phyloP scores from a whole-genome alignment of 257 asterid species.

The Pogostemon cablin region DNA sequence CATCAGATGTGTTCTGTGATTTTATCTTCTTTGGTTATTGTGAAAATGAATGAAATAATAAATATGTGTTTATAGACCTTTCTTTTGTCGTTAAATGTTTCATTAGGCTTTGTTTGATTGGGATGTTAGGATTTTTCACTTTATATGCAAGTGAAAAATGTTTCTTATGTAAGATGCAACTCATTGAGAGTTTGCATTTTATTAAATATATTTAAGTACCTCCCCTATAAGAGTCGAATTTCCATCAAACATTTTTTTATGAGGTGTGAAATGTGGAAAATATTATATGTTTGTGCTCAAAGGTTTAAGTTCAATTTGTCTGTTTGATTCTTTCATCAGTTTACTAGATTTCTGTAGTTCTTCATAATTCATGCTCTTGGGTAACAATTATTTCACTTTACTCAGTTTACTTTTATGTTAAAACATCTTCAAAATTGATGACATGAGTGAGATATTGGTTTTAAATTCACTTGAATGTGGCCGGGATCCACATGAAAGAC shows the following conservation, averaged over 20 bases:
- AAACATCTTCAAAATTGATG: slow-evolving; percentile 8
- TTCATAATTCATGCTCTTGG: not conserved
- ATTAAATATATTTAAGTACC: not conserved
- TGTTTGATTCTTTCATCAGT: slow-evolving; percentile 1
- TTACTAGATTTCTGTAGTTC: slow-evolving; percentile 3
- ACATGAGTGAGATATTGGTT: not conserved
- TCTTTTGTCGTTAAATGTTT: not conserved
- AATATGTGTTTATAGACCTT: not conserved
- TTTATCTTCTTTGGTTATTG: not conserved
- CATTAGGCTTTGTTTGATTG: not conserved
- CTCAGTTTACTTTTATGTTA: not conserved
- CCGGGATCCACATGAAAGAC: not conserved
- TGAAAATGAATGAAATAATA: not conserved
- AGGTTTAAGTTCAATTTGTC: slow-evolving; percentile 5
- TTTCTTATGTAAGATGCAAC: slow-evolving; percentile 6
- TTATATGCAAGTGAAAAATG: not conserved
- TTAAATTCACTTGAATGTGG: not conserved
- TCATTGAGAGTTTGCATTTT: slow-evolving; percentile 12
- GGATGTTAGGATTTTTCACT: not conserved
- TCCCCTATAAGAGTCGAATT: slow-evolving; percentile 1
- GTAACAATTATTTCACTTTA: slow-evolving; percentile 1
- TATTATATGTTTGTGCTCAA: slow-evolving; percentile 1
- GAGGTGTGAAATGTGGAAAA: slow-evolving; percentile 2
- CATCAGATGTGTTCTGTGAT: not conserved
- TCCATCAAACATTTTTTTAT: not conserved